Percentiles rank a stretch among this genome's conserved stretches.
Evolutionary conservation across 2,329 filamentous ascomycete species (phyloP).

Genomic region (Hymenoscyphus fraxineus): DNA sequence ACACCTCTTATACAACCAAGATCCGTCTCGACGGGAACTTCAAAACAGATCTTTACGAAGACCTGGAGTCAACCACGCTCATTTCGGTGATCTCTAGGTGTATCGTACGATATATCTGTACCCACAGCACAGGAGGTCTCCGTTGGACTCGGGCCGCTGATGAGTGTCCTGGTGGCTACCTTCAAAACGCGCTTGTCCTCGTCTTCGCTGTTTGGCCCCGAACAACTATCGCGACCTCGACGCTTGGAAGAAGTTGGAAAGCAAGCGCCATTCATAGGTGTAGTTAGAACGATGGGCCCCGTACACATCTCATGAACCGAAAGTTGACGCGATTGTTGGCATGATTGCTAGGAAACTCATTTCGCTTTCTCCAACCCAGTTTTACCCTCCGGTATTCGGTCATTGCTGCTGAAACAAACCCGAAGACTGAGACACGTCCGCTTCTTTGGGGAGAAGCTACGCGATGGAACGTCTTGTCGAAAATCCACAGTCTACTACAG

Average conservation of each 20-base stretch:
- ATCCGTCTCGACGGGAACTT: background rate
- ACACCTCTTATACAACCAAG: background rate
- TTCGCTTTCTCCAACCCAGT: background rate
- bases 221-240: background rate
- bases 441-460: background rate
- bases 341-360: background rate
- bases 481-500: background rate
- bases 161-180: background rate
- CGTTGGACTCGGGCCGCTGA: too few species aligned
- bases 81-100: background rate
- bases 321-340: background rate
- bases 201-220: background rate
- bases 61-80: background rate
- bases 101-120: too few species aligned
- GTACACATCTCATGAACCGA: background rate
- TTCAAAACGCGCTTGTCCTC: background rate
- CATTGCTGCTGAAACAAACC: background rate
- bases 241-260: too few species aligned
- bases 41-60: background rate
- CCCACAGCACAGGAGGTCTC: too few species aligned
- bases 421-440: background rate
- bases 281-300: background rate
- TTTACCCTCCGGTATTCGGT: too few species aligned
- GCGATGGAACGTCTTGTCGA: background rate
- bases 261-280: background rate